Evolutionary conservation across 345 rosid genomes (phyloP).

Genomic region (Citrus mangshanensis): DNA sequence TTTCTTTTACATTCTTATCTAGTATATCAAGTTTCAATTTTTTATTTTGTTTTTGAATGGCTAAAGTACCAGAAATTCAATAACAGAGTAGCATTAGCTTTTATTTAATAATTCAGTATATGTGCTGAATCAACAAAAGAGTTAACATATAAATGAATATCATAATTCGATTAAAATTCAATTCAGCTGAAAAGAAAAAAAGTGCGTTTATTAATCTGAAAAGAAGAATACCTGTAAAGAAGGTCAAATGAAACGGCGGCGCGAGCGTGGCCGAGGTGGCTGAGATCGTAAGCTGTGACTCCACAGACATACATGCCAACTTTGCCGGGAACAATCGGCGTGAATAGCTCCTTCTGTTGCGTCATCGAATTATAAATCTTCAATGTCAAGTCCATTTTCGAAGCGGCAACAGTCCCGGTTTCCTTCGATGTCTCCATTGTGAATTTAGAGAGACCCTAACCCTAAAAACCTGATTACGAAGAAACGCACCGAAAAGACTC

Average conservation of each 20-base stretch:
- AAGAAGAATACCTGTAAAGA: conserved; percentile 52
- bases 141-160: neutral
- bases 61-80: neutral
- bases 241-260: conserved; percentile 84
- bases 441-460: neutral
- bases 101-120: neutral
- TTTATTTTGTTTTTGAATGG: neutral
- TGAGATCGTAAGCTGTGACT: conserved; percentile 79
- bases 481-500: neutral
- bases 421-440: neutral
- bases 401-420: neutral
- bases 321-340: conserved; percentile 48
- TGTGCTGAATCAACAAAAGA: neutral
- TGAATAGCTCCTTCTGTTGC: conserved; percentile 54
- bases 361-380: conserved; percentile 70
- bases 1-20: neutral
- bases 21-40: neutral
- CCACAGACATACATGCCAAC: conserved; percentile 89
- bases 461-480: neutral
- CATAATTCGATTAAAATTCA: neutral
- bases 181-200: neutral
- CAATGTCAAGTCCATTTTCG: conserved; percentile 17
- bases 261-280: conserved; percentile 92
- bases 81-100: neutral
- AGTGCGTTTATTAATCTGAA: neutral